Base-by-base conservation (phyloP, 495 filamentous ascomycete species). In the Talaromyces stipitatus region DNA sequence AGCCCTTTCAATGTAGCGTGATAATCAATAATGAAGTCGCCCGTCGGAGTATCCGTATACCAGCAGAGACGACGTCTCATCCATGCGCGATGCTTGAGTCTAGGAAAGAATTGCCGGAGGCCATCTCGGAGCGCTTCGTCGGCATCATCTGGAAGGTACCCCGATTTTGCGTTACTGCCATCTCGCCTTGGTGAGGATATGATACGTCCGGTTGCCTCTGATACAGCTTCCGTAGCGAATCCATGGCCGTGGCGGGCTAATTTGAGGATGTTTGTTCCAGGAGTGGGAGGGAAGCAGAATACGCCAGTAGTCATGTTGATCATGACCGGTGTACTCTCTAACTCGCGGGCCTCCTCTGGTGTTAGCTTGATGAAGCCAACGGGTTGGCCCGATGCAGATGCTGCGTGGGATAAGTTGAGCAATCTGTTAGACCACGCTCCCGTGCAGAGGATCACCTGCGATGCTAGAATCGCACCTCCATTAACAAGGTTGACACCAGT, bases 181-280 rank as follows among this genome's bases (percentile, higher is more conserved):
- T 67, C 66, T 11, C 65, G 57, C 46, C 69, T 72, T 0, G 69
- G 69, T 8, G 67, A 59, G 0, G 69, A 72, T 14, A 70, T 57
- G 0, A 58, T 60, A 23, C 56, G 60, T 7, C 33, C 33, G 16
- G 33, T 38, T 38, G 33, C 33, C 33, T 38, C 33, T 16, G 14
- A 38, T 16, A 38, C n/a, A 16, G n/a, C 33, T n/a, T 38, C 33
- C n/a, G 33, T 38, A n/a, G 14, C 63, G 61, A 90, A 94, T 3
- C 91, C 91, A 65, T 85, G 85, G n/a, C 76, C 78, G 65, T 95
- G 91, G 1, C 86, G 75, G 4, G 87, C 90, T 29, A 92, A 61
- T 64, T 95, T 95, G 28, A 95, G 71, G 4, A 86, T 70, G 50
- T 81, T 63, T 12, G 62, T 64, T 8, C 63, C 68, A 4, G 66